Base-by-base conservation (phyloP, 1,284 basidiomycete genomes). In the Hypsizygus ulmarius region DNA sequence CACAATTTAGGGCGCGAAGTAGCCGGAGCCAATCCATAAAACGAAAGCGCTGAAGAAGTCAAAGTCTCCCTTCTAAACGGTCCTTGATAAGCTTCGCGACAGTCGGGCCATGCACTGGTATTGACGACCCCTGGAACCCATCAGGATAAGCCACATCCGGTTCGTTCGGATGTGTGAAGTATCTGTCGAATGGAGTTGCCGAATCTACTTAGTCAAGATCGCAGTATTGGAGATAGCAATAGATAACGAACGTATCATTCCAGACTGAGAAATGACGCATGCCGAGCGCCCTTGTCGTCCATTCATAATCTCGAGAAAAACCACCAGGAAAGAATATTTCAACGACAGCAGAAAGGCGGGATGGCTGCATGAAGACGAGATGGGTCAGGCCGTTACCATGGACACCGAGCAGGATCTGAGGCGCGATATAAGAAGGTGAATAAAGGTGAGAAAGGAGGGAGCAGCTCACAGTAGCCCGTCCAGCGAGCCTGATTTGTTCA, bases 321-420 rank as follows among this genome's bases (percentile, higher is more conserved):
- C 90, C 90, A 4, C 66, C 72, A 4, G 87, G 85, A 59, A 73
- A 87, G 68, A 92, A 90, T 35, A 93, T 81, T 67, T 93, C 90
- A 59, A 93, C 87, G 14, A 90, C 85, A 1, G 83, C 79, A 14
- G 84, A 79, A 28, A 78, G 66, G 0, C 75, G 74, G 1, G 79
- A 83, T 1, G 79, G 79, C 3, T 81, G 77, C 86, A 92, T 88
- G 75, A 87, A 82, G 29, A 91, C 74, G 6, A 90, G 69, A 57
- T 90, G 84, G 7, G 88, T 86, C 1, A 92, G 71, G 2, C 89
- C 89, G 59, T 90, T 89, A 1, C 90, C 89, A 54, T 92, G 89
- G 1, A 92, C 83, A 29, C 87, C 87, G 14, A 90, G 68, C 59
- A 92, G 68, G 57, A 91, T 79, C 84, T 89, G 48, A 28, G 8